phyloP scores from a whole-genome alignment of 1,139 yeast genomes.

The Candida sp. region DNA sequence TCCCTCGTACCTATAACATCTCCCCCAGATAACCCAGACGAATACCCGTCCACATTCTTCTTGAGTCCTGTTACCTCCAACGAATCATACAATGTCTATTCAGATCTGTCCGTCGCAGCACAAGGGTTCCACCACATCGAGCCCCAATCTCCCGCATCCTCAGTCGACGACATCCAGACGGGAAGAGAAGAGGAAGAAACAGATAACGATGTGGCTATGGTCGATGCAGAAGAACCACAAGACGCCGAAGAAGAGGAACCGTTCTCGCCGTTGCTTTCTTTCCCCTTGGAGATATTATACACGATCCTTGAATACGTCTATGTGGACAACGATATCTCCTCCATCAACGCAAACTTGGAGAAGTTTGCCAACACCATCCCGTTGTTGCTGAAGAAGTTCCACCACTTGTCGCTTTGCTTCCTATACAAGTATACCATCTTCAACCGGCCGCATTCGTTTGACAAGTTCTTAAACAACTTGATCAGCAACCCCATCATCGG shows the following conservation, averaged over 20 bases:
- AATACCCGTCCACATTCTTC: slow-evolving; percentile 28
- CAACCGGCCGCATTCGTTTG: slow-evolving; percentile 84
- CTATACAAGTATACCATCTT: slow-evolving; percentile 73
- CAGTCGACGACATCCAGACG: not conserved
- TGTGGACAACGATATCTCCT: slow-evolving; percentile 38
- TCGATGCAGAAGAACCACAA: not conserved
- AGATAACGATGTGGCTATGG: not conserved
- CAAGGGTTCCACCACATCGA: not conserved
- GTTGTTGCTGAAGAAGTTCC: slow-evolving; percentile 37
- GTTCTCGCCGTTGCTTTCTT: slow-evolving; percentile 20
- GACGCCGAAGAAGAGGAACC: slow-evolving; percentile 8
- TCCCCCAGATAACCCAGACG: slow-evolving; percentile 15
- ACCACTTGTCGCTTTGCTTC: slow-evolving; percentile 38
- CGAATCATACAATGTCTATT: slow-evolving; percentile 22
- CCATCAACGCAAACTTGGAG: slow-evolving; percentile 48
- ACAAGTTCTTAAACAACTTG: slow-evolving; percentile 66
- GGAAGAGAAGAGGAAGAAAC: slow-evolving; percentile 1
- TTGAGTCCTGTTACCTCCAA: slow-evolving; percentile 42
- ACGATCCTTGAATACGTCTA: slow-evolving; percentile 49
- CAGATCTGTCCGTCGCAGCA: slow-evolving; percentile 2
- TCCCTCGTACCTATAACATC: slow-evolving; percentile 16
- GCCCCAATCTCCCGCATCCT: slow-evolving; percentile 13
- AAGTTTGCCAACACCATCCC: slow-evolving; percentile 46
- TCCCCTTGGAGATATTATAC: slow-evolving; percentile 48
- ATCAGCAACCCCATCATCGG: slow-evolving; percentile 57